Conservation (phyloP, 73 alveolate genomes). For the Symbiodinium natans region DNA sequence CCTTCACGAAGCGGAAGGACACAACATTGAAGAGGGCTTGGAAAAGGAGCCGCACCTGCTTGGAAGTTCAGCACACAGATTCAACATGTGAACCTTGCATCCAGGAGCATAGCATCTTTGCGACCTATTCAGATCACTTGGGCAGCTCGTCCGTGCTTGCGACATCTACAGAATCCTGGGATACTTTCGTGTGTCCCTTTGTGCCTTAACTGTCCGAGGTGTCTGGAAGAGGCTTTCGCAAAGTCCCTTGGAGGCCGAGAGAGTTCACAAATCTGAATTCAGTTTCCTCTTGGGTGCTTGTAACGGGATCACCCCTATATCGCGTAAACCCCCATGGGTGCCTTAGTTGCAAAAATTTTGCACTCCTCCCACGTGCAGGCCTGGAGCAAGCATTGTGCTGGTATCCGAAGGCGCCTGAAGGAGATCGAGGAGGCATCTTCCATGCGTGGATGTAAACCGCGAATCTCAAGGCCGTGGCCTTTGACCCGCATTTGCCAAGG, state of each 20-base stretch:
- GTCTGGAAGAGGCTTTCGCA: constrained; percentile 25
- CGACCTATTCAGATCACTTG: neutral
- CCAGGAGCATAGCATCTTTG: neutral
- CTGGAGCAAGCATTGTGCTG: neutral
- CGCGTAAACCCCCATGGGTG: no score
- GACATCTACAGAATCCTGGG: neutral
- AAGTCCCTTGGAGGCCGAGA: constrained; percentile 31
- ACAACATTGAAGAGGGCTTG: constrained; percentile 2
- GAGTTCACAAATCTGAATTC: no score
- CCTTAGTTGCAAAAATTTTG: no score
- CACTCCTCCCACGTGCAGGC: no score
- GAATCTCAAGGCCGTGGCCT: no score
- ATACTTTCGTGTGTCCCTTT: neutral
- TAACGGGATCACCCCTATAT: no score
- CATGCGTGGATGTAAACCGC: neutral
- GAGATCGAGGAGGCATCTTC: neutral
- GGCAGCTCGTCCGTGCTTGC: neutral
- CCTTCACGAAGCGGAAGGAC: neutral
- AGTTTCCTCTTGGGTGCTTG: no score
- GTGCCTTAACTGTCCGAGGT: neutral
- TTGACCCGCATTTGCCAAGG: neutral
- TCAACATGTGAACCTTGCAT: neutral
- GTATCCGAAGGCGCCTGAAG: neutral
- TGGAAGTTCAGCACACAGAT: neutral
- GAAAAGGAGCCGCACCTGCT: neutral